phyloP scores from a whole-genome alignment of 257 asterid genomes.

The Vinca minor region DNA sequence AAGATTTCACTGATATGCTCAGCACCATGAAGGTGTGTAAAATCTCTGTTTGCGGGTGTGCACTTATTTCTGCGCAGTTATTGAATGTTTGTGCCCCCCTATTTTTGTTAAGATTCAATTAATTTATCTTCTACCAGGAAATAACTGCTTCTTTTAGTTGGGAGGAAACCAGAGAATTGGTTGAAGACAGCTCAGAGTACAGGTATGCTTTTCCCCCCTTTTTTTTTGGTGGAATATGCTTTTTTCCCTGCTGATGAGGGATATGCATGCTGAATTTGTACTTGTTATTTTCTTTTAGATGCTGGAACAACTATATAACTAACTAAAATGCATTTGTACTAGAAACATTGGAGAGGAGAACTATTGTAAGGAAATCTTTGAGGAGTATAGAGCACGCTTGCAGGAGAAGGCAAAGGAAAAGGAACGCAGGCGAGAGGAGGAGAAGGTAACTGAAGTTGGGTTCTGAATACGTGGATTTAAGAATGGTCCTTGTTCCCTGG shows the following conservation, averaged over 20 bases:
- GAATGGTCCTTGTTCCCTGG: background rate
- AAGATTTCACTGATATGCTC: slow-evolving; percentile 71
- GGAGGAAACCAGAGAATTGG: slow-evolving; percentile 75
- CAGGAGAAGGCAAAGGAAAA: slow-evolving; percentile 83
- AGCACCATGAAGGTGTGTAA: slow-evolving; percentile 57
- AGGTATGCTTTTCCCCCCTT: slow-evolving; percentile 44
- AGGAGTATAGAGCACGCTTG: slow-evolving; percentile 65
- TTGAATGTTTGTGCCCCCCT: background rate
- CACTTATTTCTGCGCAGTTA: background rate
- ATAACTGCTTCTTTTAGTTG: slow-evolving; percentile 60
- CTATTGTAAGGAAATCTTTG: slow-evolving; percentile 59
- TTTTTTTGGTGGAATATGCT: no score
- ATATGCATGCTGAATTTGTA: slow-evolving; percentile 4
- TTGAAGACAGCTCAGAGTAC: slow-evolving; percentile 82
- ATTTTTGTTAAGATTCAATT: slow-evolving; percentile 5
- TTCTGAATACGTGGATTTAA: background rate
- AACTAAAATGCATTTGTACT: slow-evolving; percentile 12
- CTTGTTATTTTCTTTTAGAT: slow-evolving; percentile 11
- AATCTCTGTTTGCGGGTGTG: slow-evolving; percentile 16
- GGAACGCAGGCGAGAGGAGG: slow-evolving; percentile 93
- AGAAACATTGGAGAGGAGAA: slow-evolving; percentile 89
- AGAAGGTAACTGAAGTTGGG: slow-evolving; percentile 45
- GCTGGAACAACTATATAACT: slow-evolving; percentile 15
- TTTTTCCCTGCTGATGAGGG: slow-evolving; percentile 13
- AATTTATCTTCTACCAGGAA: slow-evolving; percentile 37